Evolutionary conservation across 1,284 basidiomycete genomes (phyloP), one percentile per base, ranked within the genome.

Genomic region (Clitocybe nebularis): DNA sequence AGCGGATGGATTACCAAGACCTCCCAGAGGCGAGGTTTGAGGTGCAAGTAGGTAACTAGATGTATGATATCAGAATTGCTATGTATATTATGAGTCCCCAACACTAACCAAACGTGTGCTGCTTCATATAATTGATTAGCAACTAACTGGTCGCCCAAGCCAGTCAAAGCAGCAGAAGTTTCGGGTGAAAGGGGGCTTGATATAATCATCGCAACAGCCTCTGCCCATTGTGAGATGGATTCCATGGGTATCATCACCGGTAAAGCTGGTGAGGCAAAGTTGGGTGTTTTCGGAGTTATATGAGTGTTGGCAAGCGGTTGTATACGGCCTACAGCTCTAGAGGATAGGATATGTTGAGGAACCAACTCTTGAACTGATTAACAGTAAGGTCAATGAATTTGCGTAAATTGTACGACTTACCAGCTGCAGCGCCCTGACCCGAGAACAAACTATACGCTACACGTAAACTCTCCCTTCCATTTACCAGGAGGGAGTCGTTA

Each of bases 391-490:
- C 6, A 19, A 45, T 43, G 5, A 24, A 35, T 22, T 21, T 26
- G 20, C 37, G 24, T 21, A 38, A 41, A 29, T 62, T 75, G 54
- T 16, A 32, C 19, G 11, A 32, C 19, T 32, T 58, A 90, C 92
- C 78, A 44, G 89, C 77, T 42, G 77, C 66, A 32, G 86, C 72
- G 7, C 88, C 89, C 58, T 88, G 82, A 10, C 94, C 93, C 8
- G 91, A 86, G 57, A 87, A 92, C 34, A 95, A 63, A 53, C 89
- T 84, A 58, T 98, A 97, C 2, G 87, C 83, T 11, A 93, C 84
- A 42, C 84, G 76, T 33, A 97, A 67, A 47, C 80, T 74, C 57
- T 93, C 89, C 44, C 81, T 67, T 2, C 81, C 81, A 51, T 73
- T 76, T 51, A 51, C 4, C 60, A 51, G 19, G 61, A 48, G 7